Evolutionary conservation across 1,139 yeast species (phyloP), one percentile per base, ranked within the genome.

Genomic region (Geotrichum fermentans): DNA sequence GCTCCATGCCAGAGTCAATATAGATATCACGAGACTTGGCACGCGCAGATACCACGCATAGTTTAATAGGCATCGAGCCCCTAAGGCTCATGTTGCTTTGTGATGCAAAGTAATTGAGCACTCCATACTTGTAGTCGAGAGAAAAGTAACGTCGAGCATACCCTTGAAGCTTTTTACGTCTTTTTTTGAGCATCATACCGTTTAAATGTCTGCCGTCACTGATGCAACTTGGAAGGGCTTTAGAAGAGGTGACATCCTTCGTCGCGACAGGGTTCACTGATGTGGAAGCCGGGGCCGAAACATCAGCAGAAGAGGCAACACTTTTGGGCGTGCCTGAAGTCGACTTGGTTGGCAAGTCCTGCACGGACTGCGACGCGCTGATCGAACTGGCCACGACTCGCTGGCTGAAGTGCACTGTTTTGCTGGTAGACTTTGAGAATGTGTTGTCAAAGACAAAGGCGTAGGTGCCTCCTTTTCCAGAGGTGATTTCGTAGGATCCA

Each of bases 391-490:
- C 11, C 47, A 57, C 63, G 11, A 79, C 70, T 51, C 74, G 74
- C 47, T 78, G 74, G 48, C 83, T 79, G 65, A 89, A 89, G 50
- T 82, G 72, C 1, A 90, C 82, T 54, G 83, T 86, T 67, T 92
- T 92, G 46, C 90, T 81, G 20, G 82, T 84, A 40, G 83, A 87
- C 61, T 87, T 88, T 35, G 96, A 83, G 58, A 90, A 88, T 1
- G 96, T 84, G 65, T 92, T 92, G 66, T 92, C 97, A 63, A 92
- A 83, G 16, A 92, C 83, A 62, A 92, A 83, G 0, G 97, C 97
- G 69, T 79, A 85, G 63, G 82, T 77, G 1, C 87, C 86, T 10
- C 58, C 64, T 34, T 70, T 69, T 20, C 69, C 71, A 30, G 71
- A 69, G 2, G 66, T 63, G 1, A 83, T 83, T 18, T 73, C 74